Evolutionary conservation across 306 rosid genomes (phyloP).

Genomic region (Sicyos baderoa): DNA sequence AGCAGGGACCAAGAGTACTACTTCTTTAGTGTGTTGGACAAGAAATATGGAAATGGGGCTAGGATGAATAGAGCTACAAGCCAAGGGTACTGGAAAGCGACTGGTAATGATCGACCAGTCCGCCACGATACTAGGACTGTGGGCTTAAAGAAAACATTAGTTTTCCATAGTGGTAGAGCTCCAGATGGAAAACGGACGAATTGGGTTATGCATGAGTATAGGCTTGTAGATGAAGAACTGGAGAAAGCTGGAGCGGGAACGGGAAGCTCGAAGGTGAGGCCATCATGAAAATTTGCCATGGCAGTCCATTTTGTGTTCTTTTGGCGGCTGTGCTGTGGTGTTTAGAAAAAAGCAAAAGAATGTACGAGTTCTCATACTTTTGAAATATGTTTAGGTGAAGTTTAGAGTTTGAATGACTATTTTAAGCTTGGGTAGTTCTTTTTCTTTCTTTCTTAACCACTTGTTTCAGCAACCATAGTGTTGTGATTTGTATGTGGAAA

Average conservation of each 20-base stretch:
- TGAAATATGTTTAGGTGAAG: conserved; percentile 15
- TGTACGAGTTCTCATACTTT: conserved; percentile 14
- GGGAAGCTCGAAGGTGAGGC: conserved; percentile 72
- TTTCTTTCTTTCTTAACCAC: background rate
- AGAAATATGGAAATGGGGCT: conserved; percentile 97
- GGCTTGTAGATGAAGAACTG: conserved; percentile 72
- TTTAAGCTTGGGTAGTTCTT: background rate
- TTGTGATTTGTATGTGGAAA: conserved; percentile 13
- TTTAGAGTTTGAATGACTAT: conserved; percentile 4
- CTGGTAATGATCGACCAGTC: conserved; percentile 86
- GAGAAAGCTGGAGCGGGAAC: conserved; percentile 53
- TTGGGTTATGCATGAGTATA: conserved; percentile 99
- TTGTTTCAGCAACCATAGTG: conserved; percentile 18
- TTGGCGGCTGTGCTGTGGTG: conserved; percentile 19
- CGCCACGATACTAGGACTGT: conserved; percentile 51
- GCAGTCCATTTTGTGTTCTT: conserved; percentile 20
- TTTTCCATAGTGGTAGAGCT: conserved; percentile 92
- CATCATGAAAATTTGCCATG: conserved; percentile 22
- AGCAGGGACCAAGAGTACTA: conserved; percentile 99
- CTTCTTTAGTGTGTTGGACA: conserved; percentile 89
- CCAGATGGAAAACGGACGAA: conserved; percentile 93
- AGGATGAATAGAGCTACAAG: conserved; percentile 94
- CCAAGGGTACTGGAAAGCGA: conserved; percentile 97
- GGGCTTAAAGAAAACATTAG: conserved; percentile 91
- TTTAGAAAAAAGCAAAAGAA: conserved; percentile 17